Percentiles rank a stretch among this genome's conserved stretches.
Evolutionary conservation across 345 rosid genomes (phyloP).

Genomic region (Lagerstroemia speciosa): DNA sequence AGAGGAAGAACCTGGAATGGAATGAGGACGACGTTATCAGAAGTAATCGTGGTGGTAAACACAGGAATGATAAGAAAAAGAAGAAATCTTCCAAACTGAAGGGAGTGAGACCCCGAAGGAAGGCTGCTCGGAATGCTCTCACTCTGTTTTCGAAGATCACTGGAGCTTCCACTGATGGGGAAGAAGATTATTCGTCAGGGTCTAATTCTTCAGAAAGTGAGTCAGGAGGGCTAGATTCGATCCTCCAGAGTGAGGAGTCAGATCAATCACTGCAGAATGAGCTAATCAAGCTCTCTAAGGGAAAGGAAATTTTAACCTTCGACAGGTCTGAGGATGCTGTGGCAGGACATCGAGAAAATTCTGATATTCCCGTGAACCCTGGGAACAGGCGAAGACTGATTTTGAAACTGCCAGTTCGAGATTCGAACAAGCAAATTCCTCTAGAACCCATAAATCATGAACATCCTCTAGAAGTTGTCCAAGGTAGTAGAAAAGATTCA

Average conservation of each 20-base stretch:
- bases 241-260: conserved; percentile 55
- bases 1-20: conserved; percentile 76
- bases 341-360: conserved; percentile 23
- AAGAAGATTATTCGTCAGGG: conserved; percentile 50
- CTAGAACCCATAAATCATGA: conserved; percentile 20
- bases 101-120: conserved; percentile 82
- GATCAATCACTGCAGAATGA: conserved; percentile 41
- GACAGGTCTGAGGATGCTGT: conserved; percentile 43
- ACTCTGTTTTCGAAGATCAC: conserved; percentile 72
- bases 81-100: conserved; percentile 57
- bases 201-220: conserved; percentile 67
- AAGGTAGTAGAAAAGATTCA: not conserved
- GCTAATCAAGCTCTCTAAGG: conserved; percentile 50
- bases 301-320: conserved; percentile 40
- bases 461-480: conserved; percentile 11
- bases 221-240: conserved; percentile 47
- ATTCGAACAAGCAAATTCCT: conserved; percentile 37
- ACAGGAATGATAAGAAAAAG: conserved; percentile 45
- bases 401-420: conserved; percentile 58
- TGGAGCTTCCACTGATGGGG: conserved; percentile 67
- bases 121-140: conserved; percentile 91
- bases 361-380: conserved; percentile 36
- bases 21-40: conserved; percentile 41
- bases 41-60: conserved; percentile 38
- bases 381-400: conserved; percentile 60